These are phyloP conservation scores for Bruguiera gymnorhiza DNA, from an alignment of 345 rosid species.

Conservation along the genomic window DNA sequence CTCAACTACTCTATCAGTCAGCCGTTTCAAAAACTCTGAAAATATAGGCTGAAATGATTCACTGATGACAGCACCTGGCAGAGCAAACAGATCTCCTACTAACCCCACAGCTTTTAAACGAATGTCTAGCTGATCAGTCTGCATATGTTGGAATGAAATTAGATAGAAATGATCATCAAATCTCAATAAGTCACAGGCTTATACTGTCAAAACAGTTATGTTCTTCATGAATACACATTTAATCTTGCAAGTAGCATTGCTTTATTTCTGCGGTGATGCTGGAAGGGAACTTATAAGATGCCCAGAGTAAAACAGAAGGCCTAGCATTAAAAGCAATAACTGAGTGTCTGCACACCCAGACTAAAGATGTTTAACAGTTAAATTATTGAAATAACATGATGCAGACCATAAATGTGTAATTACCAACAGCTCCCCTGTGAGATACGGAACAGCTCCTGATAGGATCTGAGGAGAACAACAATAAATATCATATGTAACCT, in stretches of 20 bases:
- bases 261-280: no score
- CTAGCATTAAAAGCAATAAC: background rate
- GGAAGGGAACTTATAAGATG: no score
- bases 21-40: constrained; percentile 85
- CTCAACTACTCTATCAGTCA: constrained; percentile 83
- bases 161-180: constrained; percentile 22
- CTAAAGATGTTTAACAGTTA: background rate
- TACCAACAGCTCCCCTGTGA: constrained; percentile 98
- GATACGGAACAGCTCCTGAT: constrained; percentile 79
- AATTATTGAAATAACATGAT: constrained; percentile 7
- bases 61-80: constrained; percentile 55
- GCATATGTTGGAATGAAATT: constrained; percentile 31
- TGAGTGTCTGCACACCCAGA: background rate
- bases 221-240: background rate
- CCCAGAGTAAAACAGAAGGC: background rate
- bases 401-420: constrained; percentile 15
- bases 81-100: constrained; percentile 83
- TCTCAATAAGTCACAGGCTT: constrained; percentile 1
- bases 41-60: constrained; percentile 83
- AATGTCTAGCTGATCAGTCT: constrained; percentile 85
- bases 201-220: background rate
- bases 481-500: constrained; percentile 80
- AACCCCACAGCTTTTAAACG: constrained; percentile 83
- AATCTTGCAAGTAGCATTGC: background rate
- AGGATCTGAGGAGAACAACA: constrained; percentile 81